Evolutionary conservation across 2,329 filamentous ascomycete genomes (phyloP).

Genomic region (Leptographium flavum): DNA sequence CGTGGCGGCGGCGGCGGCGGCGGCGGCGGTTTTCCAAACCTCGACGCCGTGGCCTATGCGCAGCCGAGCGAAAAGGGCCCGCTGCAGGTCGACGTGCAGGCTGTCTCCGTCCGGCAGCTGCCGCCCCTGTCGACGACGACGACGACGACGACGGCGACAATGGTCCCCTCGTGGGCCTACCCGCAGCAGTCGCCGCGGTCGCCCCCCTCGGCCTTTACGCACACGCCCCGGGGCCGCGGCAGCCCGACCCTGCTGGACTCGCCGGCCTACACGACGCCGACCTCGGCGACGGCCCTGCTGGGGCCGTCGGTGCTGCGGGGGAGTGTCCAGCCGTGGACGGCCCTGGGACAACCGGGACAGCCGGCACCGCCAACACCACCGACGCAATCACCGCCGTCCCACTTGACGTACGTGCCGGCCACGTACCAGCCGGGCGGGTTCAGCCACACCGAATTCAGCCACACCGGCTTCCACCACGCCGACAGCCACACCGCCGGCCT

Average conservation of each 20-base stretch:
- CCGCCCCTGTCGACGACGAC: not conserved
- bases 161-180: no score
- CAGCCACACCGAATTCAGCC: no score
- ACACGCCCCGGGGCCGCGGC: not conserved
- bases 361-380: no score
- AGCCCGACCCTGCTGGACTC: not conserved
- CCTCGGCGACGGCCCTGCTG: constrained; percentile 10
- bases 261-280: constrained; percentile 13
- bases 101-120: not conserved
- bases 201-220: not conserved
- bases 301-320: not conserved
- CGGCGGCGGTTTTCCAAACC: no score
- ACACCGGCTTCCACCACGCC: not conserved
- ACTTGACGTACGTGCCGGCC: no score
- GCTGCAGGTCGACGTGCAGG: not conserved
- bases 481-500: not conserved
- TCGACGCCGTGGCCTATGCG: no score
- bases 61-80: no score
- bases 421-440: no score
- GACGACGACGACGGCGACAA: no score
- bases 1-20: no score
- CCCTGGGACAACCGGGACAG: no score
- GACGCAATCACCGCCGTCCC: no score
- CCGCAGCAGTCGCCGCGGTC: constrained; percentile 1
- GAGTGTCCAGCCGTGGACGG: not conserved